A percentile compares a stretch with the other conserved stretches of the same genome.
phyloP scores from a whole-genome alignment of 2,329 filamentous ascomycete species.

The Orbilia ellipsospora region DNA sequence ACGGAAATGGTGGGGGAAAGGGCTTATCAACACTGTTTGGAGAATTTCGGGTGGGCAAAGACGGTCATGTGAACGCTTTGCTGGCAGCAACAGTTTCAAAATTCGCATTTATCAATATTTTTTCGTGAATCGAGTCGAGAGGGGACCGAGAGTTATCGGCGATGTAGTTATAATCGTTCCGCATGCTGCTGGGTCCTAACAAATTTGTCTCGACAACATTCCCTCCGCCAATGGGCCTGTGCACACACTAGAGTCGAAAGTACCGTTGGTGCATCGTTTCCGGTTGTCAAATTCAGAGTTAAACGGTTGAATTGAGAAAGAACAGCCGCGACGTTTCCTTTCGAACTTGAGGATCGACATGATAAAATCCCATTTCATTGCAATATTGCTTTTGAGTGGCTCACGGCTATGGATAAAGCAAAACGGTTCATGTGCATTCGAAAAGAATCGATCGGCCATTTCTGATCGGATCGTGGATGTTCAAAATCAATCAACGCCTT shows the following conservation, averaged over 20 bases:
- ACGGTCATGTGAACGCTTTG: conserved; percentile 41
- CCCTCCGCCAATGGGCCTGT: no score
- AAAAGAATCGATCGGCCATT: conserved; percentile 3
- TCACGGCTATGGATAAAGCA: no score
- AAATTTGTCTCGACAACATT: no score
- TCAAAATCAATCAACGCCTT: neutral
- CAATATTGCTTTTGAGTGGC: no score
- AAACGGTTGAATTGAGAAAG: neutral
- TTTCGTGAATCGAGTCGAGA: conserved; percentile 10
- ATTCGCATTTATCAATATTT: neutral
- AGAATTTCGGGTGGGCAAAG: neutral
- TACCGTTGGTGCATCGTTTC: conserved; percentile 1
- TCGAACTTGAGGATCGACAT: conserved; percentile 1
- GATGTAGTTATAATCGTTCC: conserved; percentile 10
- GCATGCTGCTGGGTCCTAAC: neutral
- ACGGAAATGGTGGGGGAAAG: no score
- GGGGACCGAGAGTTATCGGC: conserved; percentile 3
- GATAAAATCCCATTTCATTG: conserved; percentile 3
- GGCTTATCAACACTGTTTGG: conserved; percentile 33
- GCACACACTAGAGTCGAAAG: neutral
- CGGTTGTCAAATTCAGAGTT: neutral
- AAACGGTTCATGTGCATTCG: neutral
- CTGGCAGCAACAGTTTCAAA: conserved; percentile 14
- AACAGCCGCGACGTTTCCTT: neutral
- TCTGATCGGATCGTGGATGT: neutral